Conservation (phyloP, 2,329 filamentous ascomycete species). For the Colletotrichum sublineola region DNA sequence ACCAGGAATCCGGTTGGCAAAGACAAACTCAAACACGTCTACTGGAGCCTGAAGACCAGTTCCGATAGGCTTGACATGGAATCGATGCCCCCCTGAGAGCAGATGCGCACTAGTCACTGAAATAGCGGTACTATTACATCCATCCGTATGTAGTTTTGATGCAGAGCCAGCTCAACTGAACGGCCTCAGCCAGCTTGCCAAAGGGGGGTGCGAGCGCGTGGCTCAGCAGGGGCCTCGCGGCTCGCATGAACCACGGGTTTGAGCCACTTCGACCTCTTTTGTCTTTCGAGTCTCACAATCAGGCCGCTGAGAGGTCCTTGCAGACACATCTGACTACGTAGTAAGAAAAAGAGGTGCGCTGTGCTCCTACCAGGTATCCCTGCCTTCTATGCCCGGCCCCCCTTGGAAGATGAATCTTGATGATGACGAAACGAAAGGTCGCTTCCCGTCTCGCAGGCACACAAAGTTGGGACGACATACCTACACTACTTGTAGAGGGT, state of each 20-base stretch:
- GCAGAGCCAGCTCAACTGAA: constrained; percentile 9
- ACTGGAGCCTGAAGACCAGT: background rate
- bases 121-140: background rate
- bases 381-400: constrained; percentile 3
- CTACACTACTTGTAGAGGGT: background rate
- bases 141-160: background rate
- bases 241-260: constrained; percentile 30
- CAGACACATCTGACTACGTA: constrained; percentile 29
- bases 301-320: constrained; percentile 16
- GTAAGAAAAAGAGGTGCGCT: background rate
- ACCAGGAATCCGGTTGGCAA: constrained; percentile 25
- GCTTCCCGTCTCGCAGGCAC: constrained; percentile 27
- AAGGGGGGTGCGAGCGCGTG: background rate
- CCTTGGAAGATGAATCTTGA: constrained; percentile 11
- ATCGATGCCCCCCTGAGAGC: constrained; percentile 24
- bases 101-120: background rate
- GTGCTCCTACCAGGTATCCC: constrained; percentile 6
- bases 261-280: constrained; percentile 31
- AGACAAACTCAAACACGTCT: constrained; percentile 7
- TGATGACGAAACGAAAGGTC: constrained; percentile 34
- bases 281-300: constrained; percentile 31
- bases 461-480: constrained; percentile 35
- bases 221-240: constrained; percentile 24
- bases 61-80: constrained; percentile 19
- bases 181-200: background rate